Conservation (phyloP, 192 early-diverging fungal genomes). For the Dissophora ornata region DNA sequence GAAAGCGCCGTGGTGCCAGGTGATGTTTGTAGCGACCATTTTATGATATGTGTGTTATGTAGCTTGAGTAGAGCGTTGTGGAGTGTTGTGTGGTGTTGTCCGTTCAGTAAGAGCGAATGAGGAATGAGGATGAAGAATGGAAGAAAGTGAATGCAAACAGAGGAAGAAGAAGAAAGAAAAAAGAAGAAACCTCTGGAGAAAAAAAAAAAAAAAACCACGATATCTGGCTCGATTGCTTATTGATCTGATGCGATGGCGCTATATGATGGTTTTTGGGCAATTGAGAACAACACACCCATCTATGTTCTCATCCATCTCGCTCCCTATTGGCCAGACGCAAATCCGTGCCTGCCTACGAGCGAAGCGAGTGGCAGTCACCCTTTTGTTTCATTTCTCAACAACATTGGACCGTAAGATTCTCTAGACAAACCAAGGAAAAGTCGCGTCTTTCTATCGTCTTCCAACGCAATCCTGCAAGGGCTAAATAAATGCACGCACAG, state of each 20-base stretch:
- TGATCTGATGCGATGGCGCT: constrained; percentile 36
- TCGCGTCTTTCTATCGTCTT: too few species aligned
- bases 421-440: too few species aligned
- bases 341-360: too few species aligned
- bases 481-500: too few species aligned
- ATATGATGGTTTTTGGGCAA: neutral
- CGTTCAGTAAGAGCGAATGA: neutral
- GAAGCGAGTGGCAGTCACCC: too few species aligned
- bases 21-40: constrained; percentile 83
- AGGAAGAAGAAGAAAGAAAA: neutral
- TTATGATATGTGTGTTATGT: constrained; percentile 4
- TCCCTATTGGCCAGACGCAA: constrained; percentile 21
- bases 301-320: constrained; percentile 49
- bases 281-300: constrained; percentile 1
- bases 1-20: constrained; percentile 87
- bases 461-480: too few species aligned
- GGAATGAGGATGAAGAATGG: constrained; percentile 3
- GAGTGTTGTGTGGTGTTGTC: neutral
- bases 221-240: neutral
- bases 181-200: neutral
- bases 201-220: neutral
- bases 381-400: neutral
- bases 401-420: too few species aligned
- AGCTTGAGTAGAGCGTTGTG: too few species aligned
- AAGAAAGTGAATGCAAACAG: neutral